Evolutionary conservation across 371 early-diverging fungal genomes (phyloP).

Genomic region (Sporodiniella umbellata): DNA sequence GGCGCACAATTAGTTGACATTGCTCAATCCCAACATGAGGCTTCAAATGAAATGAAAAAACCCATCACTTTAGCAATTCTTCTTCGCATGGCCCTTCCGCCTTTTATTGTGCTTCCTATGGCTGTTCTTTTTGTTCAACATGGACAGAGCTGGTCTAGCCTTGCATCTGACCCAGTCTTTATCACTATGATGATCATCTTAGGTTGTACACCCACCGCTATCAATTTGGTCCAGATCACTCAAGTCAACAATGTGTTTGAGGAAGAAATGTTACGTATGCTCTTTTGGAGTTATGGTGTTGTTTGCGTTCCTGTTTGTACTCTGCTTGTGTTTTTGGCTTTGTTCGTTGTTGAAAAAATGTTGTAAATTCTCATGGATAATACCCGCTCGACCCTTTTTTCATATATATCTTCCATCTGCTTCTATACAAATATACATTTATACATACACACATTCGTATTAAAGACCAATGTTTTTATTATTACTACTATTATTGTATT

Average conservation of each 20-base stretch:
- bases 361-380: slow-evolving; percentile 19
- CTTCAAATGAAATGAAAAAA: slow-evolving; percentile 11
- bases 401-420: too few relatives aligned
- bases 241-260: slow-evolving; percentile 55
- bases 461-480: too few relatives aligned
- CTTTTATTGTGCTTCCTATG: slow-evolving; percentile 42
- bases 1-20: slow-evolving; percentile 63
- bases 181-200: slow-evolving; percentile 46
- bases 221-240: slow-evolving; percentile 55
- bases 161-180: slow-evolving; percentile 51
- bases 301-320: slow-evolving; percentile 49
- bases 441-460: too few relatives aligned
- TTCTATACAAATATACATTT: too few relatives aligned
- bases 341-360: slow-evolving; percentile 30
- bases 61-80: slow-evolving; percentile 33
- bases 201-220: slow-evolving; percentile 55
- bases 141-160: slow-evolving; percentile 22
- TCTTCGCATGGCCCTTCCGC: slow-evolving; percentile 42
- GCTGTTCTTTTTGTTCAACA: slow-evolving; percentile 35
- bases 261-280: slow-evolving; percentile 50
- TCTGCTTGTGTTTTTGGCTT: slow-evolving; percentile 32
- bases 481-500: too few relatives aligned
- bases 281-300: slow-evolving; percentile 63
- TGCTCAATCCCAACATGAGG: slow-evolving; percentile 18
- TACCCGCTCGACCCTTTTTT: too few relatives aligned